phyloP scores from a whole-genome alignment of 2,329 filamentous ascomycete species.

The Chaetothyriales sp. region DNA sequence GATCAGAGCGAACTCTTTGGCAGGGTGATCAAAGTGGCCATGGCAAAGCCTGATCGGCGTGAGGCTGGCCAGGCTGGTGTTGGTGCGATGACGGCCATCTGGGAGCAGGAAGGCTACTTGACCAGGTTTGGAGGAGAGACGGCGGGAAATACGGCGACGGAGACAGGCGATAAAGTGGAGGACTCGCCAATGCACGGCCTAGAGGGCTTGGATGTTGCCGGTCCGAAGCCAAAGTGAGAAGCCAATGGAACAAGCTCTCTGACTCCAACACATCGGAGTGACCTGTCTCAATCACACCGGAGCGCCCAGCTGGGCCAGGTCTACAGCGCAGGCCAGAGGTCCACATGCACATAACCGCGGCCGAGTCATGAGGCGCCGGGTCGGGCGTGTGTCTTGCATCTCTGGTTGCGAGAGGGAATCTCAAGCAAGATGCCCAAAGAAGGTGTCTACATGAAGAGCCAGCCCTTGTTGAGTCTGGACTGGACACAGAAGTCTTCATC shows the following conservation, averaged over 20 bases:
- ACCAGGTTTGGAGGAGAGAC: slow-evolving; percentile 74
- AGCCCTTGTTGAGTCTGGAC: background rate
- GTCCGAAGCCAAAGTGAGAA: slow-evolving; percentile 57
- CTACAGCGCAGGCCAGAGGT: background rate
- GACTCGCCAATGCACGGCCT: slow-evolving; percentile 92
- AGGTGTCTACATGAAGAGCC: background rate
- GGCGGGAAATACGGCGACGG: slow-evolving; percentile 52
- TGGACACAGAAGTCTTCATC: background rate
- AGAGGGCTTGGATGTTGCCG: slow-evolving; percentile 84
- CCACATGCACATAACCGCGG: background rate
- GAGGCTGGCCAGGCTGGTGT: slow-evolving; percentile 56
- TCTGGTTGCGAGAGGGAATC: background rate
- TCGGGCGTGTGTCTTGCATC: background rate
- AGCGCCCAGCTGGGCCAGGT: background rate
- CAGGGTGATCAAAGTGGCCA: slow-evolving; percentile 76
- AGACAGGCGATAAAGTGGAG: slow-evolving; percentile 38
- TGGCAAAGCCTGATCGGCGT: slow-evolving; percentile 73
- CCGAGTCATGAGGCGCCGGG: background rate
- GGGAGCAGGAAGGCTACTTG: slow-evolving; percentile 97
- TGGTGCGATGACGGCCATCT: slow-evolving; percentile 84
- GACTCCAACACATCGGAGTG: background rate
- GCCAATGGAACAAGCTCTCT: background rate
- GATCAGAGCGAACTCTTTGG: slow-evolving; percentile 92
- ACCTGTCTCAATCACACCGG: background rate
- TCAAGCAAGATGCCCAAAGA: background rate